A percentile compares a stretch with the other conserved stretches of the same genome.
Evolutionary conservation across 768 basidiomycete species (phyloP).

Genomic region (Sistotremastrum suecicum): DNA sequence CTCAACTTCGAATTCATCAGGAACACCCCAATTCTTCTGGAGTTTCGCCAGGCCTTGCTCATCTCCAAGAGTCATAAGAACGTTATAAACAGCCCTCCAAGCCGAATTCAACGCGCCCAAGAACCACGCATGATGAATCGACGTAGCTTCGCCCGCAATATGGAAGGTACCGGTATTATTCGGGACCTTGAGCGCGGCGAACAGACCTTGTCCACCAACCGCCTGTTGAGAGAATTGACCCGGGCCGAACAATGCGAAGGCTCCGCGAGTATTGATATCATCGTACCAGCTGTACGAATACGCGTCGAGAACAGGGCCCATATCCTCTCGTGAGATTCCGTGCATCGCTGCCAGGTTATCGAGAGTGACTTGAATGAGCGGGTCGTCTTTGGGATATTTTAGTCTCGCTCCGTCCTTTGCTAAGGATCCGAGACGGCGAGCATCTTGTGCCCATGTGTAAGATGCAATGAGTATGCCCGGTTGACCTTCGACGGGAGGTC

Average conservation of each 20-base stretch:
- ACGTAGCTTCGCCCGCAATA: constrained; percentile 25
- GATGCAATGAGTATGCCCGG: constrained; percentile 24
- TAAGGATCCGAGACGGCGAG: constrained; percentile 19
- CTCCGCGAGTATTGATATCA: constrained; percentile 4
- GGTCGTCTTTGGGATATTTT: no score
- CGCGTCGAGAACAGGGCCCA: no score
- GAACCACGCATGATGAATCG: constrained; percentile 28
- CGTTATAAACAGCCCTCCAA: constrained; percentile 19
- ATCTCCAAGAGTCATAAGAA: constrained; percentile 1
- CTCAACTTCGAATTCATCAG: constrained; percentile 13
- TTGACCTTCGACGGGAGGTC: constrained; percentile 5
- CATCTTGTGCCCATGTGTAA: constrained; percentile 27
- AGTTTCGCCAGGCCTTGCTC: constrained; percentile 7
- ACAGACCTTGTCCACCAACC: constrained; percentile 10
- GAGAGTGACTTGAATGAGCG: no score
- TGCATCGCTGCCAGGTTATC: no score
- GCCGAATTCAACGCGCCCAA: constrained; percentile 25
- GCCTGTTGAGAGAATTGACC: constrained; percentile 17
- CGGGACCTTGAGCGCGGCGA: constrained; percentile 17
- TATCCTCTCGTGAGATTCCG: no score
- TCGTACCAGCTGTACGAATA: constrained; percentile 4
- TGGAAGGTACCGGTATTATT: constrained; percentile 19
- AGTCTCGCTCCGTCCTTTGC: no score
- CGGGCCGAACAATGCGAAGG: constrained; percentile 27
- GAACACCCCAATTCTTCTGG: constrained; percentile 15